phyloP scores from a whole-genome alignment of 106 monocot genomes.

The Dendrobium chrysotoxum region DNA sequence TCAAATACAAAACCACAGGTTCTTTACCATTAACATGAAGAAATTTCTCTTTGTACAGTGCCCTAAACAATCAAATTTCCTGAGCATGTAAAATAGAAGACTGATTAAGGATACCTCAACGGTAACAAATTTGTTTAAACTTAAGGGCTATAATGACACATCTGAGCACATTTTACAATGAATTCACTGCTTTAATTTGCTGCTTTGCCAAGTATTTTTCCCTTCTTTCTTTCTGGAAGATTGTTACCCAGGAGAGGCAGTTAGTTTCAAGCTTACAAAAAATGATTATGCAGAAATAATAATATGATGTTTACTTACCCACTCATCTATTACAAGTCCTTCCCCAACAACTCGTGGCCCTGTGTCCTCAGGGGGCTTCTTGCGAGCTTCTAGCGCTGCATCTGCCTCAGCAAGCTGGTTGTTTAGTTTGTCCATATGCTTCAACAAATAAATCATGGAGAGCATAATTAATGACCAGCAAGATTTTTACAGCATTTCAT shows the following conservation, averaged over 20 bases:
- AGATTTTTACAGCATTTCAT: background rate
- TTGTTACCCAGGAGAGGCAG: background rate
- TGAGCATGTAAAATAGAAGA: background rate
- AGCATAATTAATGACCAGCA: background rate
- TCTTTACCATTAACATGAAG: background rate
- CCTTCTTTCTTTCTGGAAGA: conserved; percentile 44
- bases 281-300: no score
- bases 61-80: background rate
- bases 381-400: conserved; percentile 67
- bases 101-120: no score
- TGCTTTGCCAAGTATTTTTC: conserved; percentile 51
- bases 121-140: no score
- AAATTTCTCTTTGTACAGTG: background rate
- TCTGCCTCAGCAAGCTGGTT: conserved; percentile 75
- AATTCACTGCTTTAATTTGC: conserved; percentile 37
- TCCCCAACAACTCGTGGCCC: conserved; percentile 60
- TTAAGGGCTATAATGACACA: no score
- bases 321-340: conserved; percentile 86
- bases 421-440: conserved; percentile 79
- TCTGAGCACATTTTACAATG: background rate
- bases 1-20: no score
- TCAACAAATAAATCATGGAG: background rate
- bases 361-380: conserved; percentile 63
- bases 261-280: background rate
- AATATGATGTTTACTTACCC: conserved; percentile 32